Evolutionary conservation across 163 green algal genomes (phyloP).

Genomic region (Chloromonas sp.): DNA sequence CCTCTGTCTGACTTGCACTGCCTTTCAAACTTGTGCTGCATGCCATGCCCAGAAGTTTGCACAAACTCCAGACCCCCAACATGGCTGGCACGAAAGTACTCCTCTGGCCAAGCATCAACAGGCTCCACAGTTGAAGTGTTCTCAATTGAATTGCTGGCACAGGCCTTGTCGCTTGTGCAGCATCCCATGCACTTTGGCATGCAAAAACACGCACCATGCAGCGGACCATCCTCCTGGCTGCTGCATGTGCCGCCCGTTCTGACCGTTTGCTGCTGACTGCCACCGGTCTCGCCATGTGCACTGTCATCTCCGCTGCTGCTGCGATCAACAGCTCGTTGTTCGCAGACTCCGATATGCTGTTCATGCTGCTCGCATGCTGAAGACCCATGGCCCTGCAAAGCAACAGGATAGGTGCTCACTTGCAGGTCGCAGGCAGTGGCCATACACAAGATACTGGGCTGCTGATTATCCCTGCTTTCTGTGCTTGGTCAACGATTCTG

Average conservation of each 20-base stretch:
- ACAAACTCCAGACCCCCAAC: no score
- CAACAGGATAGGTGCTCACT: neutral
- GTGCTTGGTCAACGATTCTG: neutral
- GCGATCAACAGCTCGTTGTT: constrained; percentile 10
- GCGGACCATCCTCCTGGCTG: constrained; percentile 60
- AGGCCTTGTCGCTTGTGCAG: neutral
- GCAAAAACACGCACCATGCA: constrained; percentile 35
- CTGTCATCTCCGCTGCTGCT: constrained; percentile 7
- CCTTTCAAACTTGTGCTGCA: no score
- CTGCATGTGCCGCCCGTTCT: constrained; percentile 33
- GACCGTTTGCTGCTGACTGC: neutral
- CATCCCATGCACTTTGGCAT: neutral
- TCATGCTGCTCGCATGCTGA: neutral
- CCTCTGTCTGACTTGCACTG: no score
- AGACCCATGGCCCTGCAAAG: neutral
- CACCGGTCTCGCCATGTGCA: constrained; percentile 3
- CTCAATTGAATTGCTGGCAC: neutral
- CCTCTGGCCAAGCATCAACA: neutral
- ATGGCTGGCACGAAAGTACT: neutral
- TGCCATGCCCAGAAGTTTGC: no score
- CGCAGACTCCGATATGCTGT: neutral
- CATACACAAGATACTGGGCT: neutral
- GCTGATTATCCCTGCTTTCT: no score
- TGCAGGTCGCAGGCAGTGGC: neutral
- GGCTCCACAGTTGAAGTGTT: neutral